phyloP scores from a whole-genome alignment of 116 monocot species.

The Papilionanthe hybrid region DNA sequence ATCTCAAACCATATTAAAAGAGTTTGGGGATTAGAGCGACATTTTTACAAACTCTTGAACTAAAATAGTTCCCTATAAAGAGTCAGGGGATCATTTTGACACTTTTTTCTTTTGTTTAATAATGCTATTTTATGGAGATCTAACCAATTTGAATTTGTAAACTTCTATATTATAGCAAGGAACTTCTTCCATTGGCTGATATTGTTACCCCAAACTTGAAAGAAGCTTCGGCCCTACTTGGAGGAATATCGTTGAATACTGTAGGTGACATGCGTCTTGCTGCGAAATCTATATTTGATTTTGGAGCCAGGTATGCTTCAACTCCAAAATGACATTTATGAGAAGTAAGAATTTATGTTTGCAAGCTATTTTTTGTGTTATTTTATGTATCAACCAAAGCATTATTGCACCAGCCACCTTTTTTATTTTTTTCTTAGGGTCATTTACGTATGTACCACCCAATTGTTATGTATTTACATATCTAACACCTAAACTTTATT shows the following conservation, averaged over 20 bases:
- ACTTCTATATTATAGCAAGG: conserved; percentile 42
- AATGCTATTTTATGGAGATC: not conserved
- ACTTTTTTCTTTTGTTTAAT: not conserved
- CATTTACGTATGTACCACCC: no score
- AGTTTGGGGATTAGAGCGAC: no score
- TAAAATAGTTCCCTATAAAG: no score
- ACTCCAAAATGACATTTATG: not conserved
- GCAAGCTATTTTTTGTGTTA: not conserved
- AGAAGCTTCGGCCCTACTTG: conserved; percentile 91
- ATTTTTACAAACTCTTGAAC: no score
- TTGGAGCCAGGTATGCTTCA: conserved; percentile 71
- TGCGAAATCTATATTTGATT: conserved; percentile 74
- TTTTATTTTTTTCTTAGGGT: no score
- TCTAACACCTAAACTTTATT: no score
- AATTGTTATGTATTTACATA: no score
- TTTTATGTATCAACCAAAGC: not conserved
- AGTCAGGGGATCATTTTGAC: no score
- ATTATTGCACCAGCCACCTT: not conserved
- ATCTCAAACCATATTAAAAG: no score
- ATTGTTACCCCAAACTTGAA: conserved; percentile 95
- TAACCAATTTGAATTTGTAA: not conserved
- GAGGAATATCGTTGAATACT: conserved; percentile 45
- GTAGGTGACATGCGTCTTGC: conserved; percentile 74
- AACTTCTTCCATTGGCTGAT: conserved; percentile 83
- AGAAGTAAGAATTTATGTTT: not conserved